Percentiles rank a stretch among this genome's conserved stretches.
phyloP scores from a whole-genome alignment of 2,329 filamentous ascomycete genomes.

The Ophiostoma quercus region DNA sequence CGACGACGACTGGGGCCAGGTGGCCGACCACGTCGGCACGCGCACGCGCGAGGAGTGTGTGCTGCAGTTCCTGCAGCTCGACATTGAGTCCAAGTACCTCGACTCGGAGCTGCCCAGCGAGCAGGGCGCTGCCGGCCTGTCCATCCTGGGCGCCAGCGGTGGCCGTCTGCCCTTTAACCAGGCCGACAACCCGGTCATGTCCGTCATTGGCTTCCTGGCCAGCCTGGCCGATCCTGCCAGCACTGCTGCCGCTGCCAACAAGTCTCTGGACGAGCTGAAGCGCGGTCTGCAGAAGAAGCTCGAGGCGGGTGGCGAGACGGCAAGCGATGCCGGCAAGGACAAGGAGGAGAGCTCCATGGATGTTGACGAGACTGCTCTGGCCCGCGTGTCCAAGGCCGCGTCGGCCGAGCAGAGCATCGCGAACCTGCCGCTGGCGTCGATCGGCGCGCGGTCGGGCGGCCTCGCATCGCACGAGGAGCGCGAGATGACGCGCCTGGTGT shows the following conservation, averaged over 20 bases:
- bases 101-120: constrained; percentile 61
- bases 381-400: constrained; percentile 52
- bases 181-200: constrained; percentile 93
- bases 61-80: constrained; percentile 88
- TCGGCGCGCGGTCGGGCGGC: constrained; percentile 78
- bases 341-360: constrained; percentile 66
- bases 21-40: constrained; percentile 86
- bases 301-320: constrained; percentile 47
- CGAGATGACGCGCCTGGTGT: constrained; percentile 90
- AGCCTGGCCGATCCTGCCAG: constrained; percentile 84
- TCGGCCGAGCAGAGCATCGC: constrained; percentile 45
- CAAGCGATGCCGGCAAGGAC: constrained; percentile 54
- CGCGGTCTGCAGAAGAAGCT: constrained; percentile 72
- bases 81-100: constrained; percentile 96
- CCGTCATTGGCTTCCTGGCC: constrained; percentile 89
- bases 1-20: constrained; percentile 92
- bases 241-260: constrained; percentile 83
- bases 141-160: constrained; percentile 64
- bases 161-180: constrained; percentile 86
- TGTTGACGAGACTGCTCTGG: constrained; percentile 51
- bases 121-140: constrained; percentile 52
- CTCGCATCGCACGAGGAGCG: constrained; percentile 95
- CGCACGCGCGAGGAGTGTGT: constrained; percentile 94
- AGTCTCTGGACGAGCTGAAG: constrained; percentile 80
- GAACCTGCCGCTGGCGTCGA: constrained; percentile 76